phyloP scores from a whole-genome alignment of 2,329 filamentous ascomycete genomes.

The Aspergillus intermedius region DNA sequence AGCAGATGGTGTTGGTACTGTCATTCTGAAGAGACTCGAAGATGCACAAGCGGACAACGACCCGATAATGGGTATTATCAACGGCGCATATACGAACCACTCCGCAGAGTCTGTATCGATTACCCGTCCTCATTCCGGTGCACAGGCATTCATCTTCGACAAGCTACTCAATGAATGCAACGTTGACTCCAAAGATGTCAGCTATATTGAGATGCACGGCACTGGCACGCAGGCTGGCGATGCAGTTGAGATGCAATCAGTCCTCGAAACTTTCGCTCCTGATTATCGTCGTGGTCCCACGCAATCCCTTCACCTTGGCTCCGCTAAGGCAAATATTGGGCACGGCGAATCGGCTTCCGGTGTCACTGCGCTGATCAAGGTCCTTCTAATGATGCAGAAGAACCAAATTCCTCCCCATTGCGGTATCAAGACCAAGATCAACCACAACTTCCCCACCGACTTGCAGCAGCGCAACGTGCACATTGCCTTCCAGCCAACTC shows the following conservation, averaged over 20 bases:
- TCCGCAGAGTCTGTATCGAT: constrained; percentile 42
- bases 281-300: constrained; percentile 22
- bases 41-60: constrained; percentile 47
- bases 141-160: constrained; percentile 31
- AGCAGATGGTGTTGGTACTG: constrained; percentile 43
- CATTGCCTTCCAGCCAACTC: constrained; percentile 41
- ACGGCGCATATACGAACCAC: constrained; percentile 38
- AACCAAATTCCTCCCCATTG: constrained; percentile 59
- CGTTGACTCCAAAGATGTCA: constrained; percentile 31
- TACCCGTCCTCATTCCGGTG: constrained; percentile 36
- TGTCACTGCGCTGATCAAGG: constrained; percentile 49
- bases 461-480: constrained; percentile 27
- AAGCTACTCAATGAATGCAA: constrained; percentile 33
- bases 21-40: constrained; percentile 47
- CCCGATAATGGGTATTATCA: constrained; percentile 38
- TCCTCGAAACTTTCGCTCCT: constrained; percentile 29
- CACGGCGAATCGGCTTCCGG: constrained; percentile 39
- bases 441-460: constrained; percentile 29
- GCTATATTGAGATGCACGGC: constrained; percentile 36
- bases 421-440: constrained; percentile 53
- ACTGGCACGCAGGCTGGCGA: constrained; percentile 36
- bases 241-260: constrained; percentile 31
- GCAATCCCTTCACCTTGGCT: constrained; percentile 27
- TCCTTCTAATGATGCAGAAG: constrained; percentile 59
- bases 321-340: constrained; percentile 35